These are phyloP conservation scores for Parathielavia appendiculata DNA, from an alignment of 495 filamentous ascomycete species.

Conservation along the genomic window DNA sequence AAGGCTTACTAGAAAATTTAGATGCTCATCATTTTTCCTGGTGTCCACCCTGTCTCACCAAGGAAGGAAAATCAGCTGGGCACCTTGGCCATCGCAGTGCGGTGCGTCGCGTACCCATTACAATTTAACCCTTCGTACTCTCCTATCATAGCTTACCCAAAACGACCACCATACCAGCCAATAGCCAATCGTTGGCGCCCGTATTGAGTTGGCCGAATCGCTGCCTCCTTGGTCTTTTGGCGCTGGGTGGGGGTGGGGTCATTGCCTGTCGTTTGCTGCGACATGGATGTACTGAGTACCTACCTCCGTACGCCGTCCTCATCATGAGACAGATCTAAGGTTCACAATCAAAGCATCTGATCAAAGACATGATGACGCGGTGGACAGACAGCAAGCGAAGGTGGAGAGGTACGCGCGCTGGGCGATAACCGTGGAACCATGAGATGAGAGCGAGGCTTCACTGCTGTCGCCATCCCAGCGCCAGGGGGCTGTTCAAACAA, in stretches of 20 bases:
- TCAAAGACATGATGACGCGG: neutral
- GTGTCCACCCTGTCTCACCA: no score
- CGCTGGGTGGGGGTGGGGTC: slow-evolving; percentile 18
- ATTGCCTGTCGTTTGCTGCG: neutral
- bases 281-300: neutral
- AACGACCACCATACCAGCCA: neutral
- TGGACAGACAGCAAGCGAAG: no score
- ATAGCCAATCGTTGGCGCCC: neutral
- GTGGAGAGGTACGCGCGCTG: no score
- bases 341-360: neutral
- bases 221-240: slow-evolving; percentile 13
- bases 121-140: neutral
- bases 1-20: no score
- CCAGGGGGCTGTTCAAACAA: neutral
- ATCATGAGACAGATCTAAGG: neutral
- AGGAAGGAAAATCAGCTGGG: no score
- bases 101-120: no score
- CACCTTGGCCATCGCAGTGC: no score
- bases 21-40: no score
- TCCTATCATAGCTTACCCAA: neutral
- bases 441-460: no score
- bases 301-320: neutral
- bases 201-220: neutral
- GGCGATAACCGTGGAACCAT: no score
- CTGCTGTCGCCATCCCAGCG: neutral